A percentile compares a stretch with the other conserved stretches of the same genome.
Conservation (phyloP, 73 alveolate genomes). For the Symbiodinium natans region DNA sequence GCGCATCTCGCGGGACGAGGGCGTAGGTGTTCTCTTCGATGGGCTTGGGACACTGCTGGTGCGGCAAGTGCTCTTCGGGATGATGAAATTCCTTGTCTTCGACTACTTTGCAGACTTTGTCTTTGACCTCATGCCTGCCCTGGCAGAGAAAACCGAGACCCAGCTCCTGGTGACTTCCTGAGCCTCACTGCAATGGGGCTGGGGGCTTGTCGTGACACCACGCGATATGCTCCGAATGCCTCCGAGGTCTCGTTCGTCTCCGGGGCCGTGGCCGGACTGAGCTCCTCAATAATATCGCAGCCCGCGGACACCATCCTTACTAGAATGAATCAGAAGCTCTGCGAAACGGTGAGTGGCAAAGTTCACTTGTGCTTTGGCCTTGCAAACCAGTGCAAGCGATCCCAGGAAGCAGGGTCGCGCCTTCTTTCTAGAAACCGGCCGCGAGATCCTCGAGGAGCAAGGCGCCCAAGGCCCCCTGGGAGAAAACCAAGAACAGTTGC, state of each 20-base stretch:
- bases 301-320: slow-evolving; percentile 91
- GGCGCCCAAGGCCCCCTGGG: neutral
- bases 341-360: neutral
- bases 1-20: slow-evolving; percentile 28
- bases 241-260: slow-evolving; percentile 29
- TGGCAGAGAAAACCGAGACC: slow-evolving; percentile 71
- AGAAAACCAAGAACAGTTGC: neutral
- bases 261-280: slow-evolving; percentile 89
- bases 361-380: neutral
- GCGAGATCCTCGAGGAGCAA: slow-evolving; percentile 43
- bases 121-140: slow-evolving; percentile 42
- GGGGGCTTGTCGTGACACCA: no score
- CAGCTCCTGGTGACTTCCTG: slow-evolving; percentile 77
- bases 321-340: slow-evolving; percentile 31
- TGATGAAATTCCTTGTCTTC: slow-evolving; percentile 92
- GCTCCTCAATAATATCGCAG: slow-evolving; percentile 62
- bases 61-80: slow-evolving; percentile 90
- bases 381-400: neutral
- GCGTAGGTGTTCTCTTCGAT: slow-evolving; percentile 44
- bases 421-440: slow-evolving; percentile 27
- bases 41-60: slow-evolving; percentile 65
- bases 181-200: no score
- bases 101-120: slow-evolving; percentile 87
- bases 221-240: no score
- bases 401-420: slow-evolving; percentile 23